Base-by-base conservation (phyloP, 1,284 basidiomycete genomes). In the Trichosporon inkin region DNA sequence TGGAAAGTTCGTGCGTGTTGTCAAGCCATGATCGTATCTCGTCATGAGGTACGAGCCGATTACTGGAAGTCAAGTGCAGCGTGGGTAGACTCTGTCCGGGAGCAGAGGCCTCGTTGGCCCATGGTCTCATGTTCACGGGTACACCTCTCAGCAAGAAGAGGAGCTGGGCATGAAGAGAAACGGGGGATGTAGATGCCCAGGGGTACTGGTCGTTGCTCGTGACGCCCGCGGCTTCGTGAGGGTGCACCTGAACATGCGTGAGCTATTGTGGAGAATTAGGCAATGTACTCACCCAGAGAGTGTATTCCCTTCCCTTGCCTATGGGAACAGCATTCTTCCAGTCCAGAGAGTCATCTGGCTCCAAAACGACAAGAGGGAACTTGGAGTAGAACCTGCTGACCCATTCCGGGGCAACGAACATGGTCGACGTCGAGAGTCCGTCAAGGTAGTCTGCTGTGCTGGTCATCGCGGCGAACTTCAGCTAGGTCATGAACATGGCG, bases 341-440 rank as follows among this genome's bases (percentile, higher is more conserved):
- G 17, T 68, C 60, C 0, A 73, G 38, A n/a, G 65, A 47, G 36
- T 75, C 71, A 19, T 77, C 72, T 51, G 73, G 72, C 32, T 71
- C 69, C 1, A 77, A 62, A 7, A 67, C 60, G n/a, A 77, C 74
- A 8, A 78, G 56, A 1, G 77, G 77, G 62, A 76, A 78, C 32
- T 68, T 69, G 13, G 72, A 61, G 63, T 77, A 78, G 38, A 78
- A 69, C 6, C 61, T 53, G 44, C 67, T 61, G 53, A 73, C 61
- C 70, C 71, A 77, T 57, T 40, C 32, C 0, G 75, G 75, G 10
- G 73, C 75, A 14, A 66, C 58, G 61, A 67, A 71, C n/a, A 67
- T 38, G 6, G 58, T 55, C 22, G 28, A 32, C 5, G 34, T 58
- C 17, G 44, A 37, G 8, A 20, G 24, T 13, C 4, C n/a, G 24